Evolutionary conservation across 1,284 basidiomycete species (phyloP).

Genomic region (Leccinum pachyderme): DNA sequence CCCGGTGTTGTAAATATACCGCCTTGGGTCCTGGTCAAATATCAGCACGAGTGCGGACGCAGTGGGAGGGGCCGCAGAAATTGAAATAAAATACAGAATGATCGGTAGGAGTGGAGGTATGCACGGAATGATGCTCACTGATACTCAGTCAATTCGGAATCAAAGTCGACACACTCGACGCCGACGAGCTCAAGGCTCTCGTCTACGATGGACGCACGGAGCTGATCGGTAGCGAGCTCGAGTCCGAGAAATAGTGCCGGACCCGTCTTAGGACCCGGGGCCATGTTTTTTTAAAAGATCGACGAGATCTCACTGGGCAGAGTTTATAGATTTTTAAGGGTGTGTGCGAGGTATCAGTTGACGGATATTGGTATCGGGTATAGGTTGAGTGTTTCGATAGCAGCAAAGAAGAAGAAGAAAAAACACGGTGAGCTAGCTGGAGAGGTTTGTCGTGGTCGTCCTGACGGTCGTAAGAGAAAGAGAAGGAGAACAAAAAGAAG

Average conservation of each 20-base stretch:
- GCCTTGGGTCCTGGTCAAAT: conserved; percentile 62
- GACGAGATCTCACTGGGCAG: conserved; percentile 1
- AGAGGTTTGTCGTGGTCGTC: conserved; percentile 18
- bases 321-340: conserved; percentile 6
- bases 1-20: conserved; percentile 82
- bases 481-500: conserved; percentile 11
- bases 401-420: conserved; percentile 1
- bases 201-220: conserved; percentile 77
- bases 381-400: conserved; percentile 17
- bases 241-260: conserved; percentile 69
- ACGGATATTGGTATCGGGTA: conserved; percentile 32
- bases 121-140: conserved; percentile 51
- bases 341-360: conserved; percentile 14
- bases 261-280: conserved; percentile 50
- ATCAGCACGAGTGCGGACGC: conserved; percentile 15
- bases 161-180: conserved; percentile 77
- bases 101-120: conserved; percentile 7
- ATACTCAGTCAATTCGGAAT: conserved; percentile 74
- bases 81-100: not conserved
- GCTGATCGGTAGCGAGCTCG: conserved; percentile 77
- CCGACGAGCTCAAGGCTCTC: conserved; percentile 75
- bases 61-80: conserved; percentile 1
- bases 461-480: conserved; percentile 27
- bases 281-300: conserved; percentile 37
- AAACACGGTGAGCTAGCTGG: conserved; percentile 3